Evolutionary conservation across 2,329 filamentous ascomycete genomes (phyloP).

Genomic region (Cordyceps javanica): DNA sequence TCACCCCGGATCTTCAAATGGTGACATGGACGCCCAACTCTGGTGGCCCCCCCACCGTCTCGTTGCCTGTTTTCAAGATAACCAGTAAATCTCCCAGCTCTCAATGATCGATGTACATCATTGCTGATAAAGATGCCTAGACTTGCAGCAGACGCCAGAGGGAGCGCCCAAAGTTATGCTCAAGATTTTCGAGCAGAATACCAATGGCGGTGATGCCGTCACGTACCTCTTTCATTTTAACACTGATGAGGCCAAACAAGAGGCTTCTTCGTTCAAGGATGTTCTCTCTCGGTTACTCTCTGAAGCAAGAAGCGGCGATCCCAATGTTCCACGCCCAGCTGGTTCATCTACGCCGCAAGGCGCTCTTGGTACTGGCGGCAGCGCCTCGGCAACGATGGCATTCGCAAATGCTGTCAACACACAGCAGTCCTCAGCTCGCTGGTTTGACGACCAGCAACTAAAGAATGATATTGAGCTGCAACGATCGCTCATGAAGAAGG

Average conservation of each 20-base stretch:
- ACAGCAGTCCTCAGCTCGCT: slow-evolving; percentile 50
- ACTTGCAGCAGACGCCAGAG: slow-evolving; percentile 91
- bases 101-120: background rate
- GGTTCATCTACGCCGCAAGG: slow-evolving; percentile 22
- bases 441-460: slow-evolving; percentile 77
- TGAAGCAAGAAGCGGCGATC: slow-evolving; percentile 53
- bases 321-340: slow-evolving; percentile 42
- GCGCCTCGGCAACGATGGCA: slow-evolving; percentile 64
- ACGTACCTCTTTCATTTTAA: slow-evolving; percentile 88
- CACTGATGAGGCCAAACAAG: slow-evolving; percentile 67
- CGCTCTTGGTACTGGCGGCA: slow-evolving; percentile 25
- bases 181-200: slow-evolving; percentile 74
- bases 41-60: slow-evolving; percentile 58
- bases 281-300: slow-evolving; percentile 73
- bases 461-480: slow-evolving; percentile 77
- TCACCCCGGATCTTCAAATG: slow-evolving; percentile 65
- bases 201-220: slow-evolving; percentile 52
- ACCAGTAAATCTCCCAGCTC: slow-evolving; percentile 58
- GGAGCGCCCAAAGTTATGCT: slow-evolving; percentile 86
- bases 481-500: slow-evolving; percentile 78
- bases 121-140: slow-evolving; percentile 35
- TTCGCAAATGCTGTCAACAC: slow-evolving; percentile 64
- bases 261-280: slow-evolving; percentile 82
- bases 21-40: slow-evolving; percentile 76
- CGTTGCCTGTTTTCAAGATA: slow-evolving; percentile 67